Evolutionary conservation across 495 filamentous ascomycete species (phyloP).

Genomic region (Daldinia concentrica): DNA sequence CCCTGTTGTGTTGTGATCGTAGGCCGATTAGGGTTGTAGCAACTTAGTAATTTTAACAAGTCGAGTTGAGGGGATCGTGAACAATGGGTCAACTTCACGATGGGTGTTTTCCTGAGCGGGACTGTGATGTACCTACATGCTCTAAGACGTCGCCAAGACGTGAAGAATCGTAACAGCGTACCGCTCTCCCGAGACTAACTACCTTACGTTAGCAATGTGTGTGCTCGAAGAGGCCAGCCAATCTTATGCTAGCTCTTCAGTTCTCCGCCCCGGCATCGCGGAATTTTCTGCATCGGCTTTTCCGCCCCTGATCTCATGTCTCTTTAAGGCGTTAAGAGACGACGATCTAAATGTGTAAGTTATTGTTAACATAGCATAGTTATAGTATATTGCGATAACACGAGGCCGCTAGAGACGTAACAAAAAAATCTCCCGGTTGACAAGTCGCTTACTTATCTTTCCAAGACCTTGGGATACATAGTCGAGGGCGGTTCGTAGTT

Average conservation of each 20-base stretch:
- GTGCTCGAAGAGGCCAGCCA: constrained; percentile 21
- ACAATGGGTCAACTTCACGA: constrained; percentile 25
- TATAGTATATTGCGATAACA: constrained; percentile 7
- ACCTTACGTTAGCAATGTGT: constrained; percentile 32
- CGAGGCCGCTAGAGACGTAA: constrained; percentile 6
- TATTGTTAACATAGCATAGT: constrained; percentile 4
- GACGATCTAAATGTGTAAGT: constrained; percentile 22
- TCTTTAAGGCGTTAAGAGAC: constrained; percentile 2
- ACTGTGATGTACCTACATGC: constrained; percentile 25
- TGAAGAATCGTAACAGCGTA: constrained; percentile 36
- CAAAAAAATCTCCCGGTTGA: constrained; percentile 8
- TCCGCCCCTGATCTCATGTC: constrained; percentile 37
- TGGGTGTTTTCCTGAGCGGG: constrained; percentile 3
- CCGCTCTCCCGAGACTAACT: constrained; percentile 44
- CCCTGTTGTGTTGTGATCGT: constrained; percentile 25
- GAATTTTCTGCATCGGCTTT: constrained; percentile 31
- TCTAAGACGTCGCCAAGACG: constrained; percentile 36
- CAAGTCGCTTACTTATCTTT: constrained; percentile 33
- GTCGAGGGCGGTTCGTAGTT: constrained; percentile 26
- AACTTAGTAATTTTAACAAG: background rate
- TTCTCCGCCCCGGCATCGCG: constrained; percentile 38
- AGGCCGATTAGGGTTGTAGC: background rate
- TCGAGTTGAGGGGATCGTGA: constrained; percentile 17
- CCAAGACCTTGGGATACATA: constrained; percentile 23
- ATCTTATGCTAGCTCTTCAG: constrained; percentile 16